phyloP scores from a whole-genome alignment of 2,329 filamentous ascomycete species.

The Arthrobotrys megalospora region DNA sequence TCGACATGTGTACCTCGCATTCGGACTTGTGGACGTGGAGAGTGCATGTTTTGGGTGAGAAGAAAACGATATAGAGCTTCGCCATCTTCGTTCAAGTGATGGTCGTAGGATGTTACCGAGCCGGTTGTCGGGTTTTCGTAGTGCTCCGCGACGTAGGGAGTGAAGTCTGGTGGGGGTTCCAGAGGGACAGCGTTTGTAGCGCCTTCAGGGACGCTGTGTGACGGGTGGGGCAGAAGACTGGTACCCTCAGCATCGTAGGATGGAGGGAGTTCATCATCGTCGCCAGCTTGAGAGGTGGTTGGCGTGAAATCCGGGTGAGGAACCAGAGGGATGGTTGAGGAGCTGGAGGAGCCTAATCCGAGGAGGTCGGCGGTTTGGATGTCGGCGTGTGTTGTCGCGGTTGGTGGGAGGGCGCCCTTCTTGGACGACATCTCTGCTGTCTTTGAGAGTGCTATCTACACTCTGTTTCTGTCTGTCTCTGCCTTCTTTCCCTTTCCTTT shows the following conservation, averaged over 20 bases:
- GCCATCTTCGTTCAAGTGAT: slow-evolving; percentile 63
- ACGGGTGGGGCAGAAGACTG: slow-evolving; percentile 42
- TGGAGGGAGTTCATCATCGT: slow-evolving; percentile 50
- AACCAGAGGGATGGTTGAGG: slow-evolving; percentile 48
- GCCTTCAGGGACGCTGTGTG: slow-evolving; percentile 40
- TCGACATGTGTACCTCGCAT: slow-evolving; percentile 66
- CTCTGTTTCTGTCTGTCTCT: too few relatives aligned
- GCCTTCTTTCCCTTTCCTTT: too few relatives aligned
- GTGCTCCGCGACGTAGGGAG: slow-evolving; percentile 47
- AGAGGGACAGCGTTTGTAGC: slow-evolving; percentile 37
- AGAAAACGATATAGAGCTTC: slow-evolving; percentile 64
- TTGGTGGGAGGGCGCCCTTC: slow-evolving; percentile 36
- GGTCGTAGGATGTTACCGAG: slow-evolving; percentile 63
- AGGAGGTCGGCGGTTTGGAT: slow-evolving; percentile 52
- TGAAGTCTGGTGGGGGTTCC: slow-evolving; percentile 57
- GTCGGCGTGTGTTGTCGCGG: slow-evolving; percentile 32
- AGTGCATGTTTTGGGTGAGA: slow-evolving; percentile 56
- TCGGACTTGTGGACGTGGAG: slow-evolving; percentile 62
- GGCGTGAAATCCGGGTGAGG: slow-evolving; percentile 45
- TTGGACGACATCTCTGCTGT: slow-evolving; percentile 41
- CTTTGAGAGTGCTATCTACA: background rate
- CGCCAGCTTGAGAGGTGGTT: slow-evolving; percentile 33
- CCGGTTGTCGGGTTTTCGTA: slow-evolving; percentile 41
- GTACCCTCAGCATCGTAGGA: slow-evolving; percentile 55
- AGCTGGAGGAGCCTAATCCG: slow-evolving; percentile 43